A percentile compares a stretch with the other conserved stretches of the same genome.
Conservation (phyloP, 2,329 filamentous ascomycete genomes). For the Fusarium falciforme region DNA sequence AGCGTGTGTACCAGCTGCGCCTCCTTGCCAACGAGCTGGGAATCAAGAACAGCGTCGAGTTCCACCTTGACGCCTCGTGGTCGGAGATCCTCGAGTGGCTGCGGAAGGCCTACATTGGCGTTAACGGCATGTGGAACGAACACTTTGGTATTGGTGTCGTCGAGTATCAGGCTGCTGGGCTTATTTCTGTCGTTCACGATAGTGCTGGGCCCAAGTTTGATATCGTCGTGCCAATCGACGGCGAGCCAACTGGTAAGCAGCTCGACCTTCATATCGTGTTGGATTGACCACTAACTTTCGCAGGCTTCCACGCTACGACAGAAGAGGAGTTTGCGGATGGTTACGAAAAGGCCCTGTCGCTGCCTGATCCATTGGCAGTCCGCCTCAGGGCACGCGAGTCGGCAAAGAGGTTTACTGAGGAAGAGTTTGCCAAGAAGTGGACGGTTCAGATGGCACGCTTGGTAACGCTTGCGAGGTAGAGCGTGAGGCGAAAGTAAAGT, state of each 20-base stretch:
- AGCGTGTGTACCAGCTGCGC: conserved; percentile 87
- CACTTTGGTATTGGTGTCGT: conserved; percentile 99
- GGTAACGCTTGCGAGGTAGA: conserved; percentile 59
- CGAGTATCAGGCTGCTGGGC: conserved; percentile 94
- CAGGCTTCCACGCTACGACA: conserved; percentile 87
- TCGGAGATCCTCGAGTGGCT: conserved; percentile 86
- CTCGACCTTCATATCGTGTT: not conserved
- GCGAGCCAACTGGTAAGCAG: conserved; percentile 76
- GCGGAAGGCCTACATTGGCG: conserved; percentile 80
- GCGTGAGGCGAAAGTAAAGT: conserved; percentile 23
- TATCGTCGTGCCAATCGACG: conserved; percentile 86
- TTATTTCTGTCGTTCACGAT: conserved; percentile 93
- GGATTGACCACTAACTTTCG: not conserved
- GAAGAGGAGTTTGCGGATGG: conserved; percentile 81
- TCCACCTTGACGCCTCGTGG: conserved; percentile 92
- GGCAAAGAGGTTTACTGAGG: conserved; percentile 87
- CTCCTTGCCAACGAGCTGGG: conserved; percentile 87
- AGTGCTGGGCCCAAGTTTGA: conserved; percentile 93
- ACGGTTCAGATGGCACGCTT: conserved; percentile 78
- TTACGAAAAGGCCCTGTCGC: conserved; percentile 80
- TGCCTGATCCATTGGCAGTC: conserved; percentile 80
- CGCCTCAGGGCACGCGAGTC: conserved; percentile 80
- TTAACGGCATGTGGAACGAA: conserved; percentile 99
- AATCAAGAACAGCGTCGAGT: conserved; percentile 86
- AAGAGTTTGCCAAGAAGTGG: conserved; percentile 86